These are phyloP conservation scores for Blastocystis sp. DNA, from an alignment of 352 stramenopile genomes.

Conservation along the genomic window DNA sequence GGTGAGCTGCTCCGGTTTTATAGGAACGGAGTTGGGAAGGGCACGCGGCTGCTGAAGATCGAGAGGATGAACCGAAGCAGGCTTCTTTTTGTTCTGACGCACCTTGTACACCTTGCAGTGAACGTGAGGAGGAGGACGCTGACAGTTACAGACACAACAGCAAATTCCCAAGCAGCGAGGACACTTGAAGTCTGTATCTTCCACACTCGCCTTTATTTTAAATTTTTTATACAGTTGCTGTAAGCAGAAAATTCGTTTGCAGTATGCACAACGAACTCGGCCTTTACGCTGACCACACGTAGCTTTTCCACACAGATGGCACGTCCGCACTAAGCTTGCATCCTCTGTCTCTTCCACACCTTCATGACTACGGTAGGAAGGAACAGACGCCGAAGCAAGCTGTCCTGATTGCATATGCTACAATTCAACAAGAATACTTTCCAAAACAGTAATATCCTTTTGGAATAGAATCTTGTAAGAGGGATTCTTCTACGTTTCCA, in stretches of 20 bases:
- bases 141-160: slow-evolving; percentile 54
- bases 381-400: background rate
- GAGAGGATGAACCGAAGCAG: background rate
- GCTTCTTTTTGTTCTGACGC: slow-evolving; percentile 50
- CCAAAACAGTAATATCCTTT: background rate
- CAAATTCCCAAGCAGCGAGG: slow-evolving; percentile 54
- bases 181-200: slow-evolving; percentile 61
- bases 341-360: slow-evolving; percentile 14
- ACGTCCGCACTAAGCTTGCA: slow-evolving; percentile 3
- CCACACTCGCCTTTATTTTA: slow-evolving; percentile 52
- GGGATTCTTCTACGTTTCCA: slow-evolving; percentile 15
- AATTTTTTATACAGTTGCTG: slow-evolving; percentile 62
- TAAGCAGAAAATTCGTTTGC: slow-evolving; percentile 61
- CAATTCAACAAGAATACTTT: background rate
- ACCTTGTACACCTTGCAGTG: slow-evolving; percentile 63
- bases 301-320: slow-evolving; percentile 57
- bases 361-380: background rate
- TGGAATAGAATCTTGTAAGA: background rate
- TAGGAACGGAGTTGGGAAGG: background rate
- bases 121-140: slow-evolving; percentile 42
- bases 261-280: slow-evolving; percentile 53
- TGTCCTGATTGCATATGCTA: background rate
- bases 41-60: background rate
- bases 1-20: background rate
- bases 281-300: slow-evolving; percentile 47